These are phyloP conservation scores for Cinnamomum chago DNA, from an alignment of 164 flowering plant genomes.

Conservation along the genomic window DNA sequence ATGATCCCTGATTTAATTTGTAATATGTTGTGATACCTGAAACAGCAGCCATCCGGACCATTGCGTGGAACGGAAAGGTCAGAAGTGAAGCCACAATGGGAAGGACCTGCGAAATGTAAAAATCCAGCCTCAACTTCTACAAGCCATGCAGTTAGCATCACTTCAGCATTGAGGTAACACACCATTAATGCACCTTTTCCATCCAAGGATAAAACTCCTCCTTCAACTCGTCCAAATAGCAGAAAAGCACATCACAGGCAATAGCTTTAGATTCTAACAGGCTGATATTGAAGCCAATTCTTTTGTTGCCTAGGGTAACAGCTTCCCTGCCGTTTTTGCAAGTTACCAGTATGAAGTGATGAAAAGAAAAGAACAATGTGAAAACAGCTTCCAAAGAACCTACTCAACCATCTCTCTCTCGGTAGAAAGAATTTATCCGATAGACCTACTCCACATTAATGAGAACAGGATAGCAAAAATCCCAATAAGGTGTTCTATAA, in stretches of 20 bases:
- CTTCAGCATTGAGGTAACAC: neutral
- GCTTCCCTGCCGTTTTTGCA: neutral
- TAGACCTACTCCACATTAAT: too few relatives aligned
- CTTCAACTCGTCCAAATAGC: slow-evolving; percentile 79
- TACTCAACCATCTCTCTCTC: neutral
- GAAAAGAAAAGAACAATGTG: neutral
- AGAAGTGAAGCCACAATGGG: slow-evolving; percentile 70
- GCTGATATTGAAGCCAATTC: slow-evolving; percentile 73
- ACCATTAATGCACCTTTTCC: slow-evolving; percentile 49
- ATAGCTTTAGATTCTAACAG: slow-evolving; percentile 77
- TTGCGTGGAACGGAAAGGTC: slow-evolving; percentile 76
- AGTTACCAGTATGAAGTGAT: neutral
- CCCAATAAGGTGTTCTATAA: too few relatives aligned
- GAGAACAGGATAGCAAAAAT: too few relatives aligned
- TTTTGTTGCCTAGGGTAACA: slow-evolving; percentile 47
- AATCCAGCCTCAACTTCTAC: neutral
- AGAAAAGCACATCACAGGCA: slow-evolving; percentile 80
- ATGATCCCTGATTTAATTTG: neutral
- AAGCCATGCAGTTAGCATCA: neutral
- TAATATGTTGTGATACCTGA: slow-evolving; percentile 42
- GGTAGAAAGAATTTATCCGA: too few relatives aligned
- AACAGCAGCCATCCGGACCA: slow-evolving; percentile 80
- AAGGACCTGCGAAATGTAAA: slow-evolving; percentile 45
- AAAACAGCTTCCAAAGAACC: neutral
- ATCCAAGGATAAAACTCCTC: slow-evolving; percentile 85